These are phyloP conservation scores for Paraconiothyrium brasiliense DNA, from an alignment of 2,329 filamentous ascomycete species.

Conservation along the genomic window DNA sequence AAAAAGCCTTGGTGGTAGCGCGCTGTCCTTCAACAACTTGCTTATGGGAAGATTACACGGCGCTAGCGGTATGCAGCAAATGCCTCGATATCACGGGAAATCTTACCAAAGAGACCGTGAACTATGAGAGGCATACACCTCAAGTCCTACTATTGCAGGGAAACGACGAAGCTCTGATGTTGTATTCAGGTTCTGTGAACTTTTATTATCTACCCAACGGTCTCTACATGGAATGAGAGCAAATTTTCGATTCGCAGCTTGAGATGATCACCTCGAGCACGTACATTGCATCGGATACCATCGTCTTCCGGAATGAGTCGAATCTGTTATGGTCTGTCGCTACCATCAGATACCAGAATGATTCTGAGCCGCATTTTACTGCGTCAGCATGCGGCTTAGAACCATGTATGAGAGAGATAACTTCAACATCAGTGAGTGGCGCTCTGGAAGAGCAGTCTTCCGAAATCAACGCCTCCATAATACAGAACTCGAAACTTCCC, in stretches of 20 bases:
- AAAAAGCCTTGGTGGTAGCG: not conserved
- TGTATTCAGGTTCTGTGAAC: not conserved
- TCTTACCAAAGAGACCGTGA: not conserved
- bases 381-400: not conserved
- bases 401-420: not conserved
- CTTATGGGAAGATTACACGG: constrained; percentile 3
- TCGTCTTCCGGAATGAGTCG: not conserved
- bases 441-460: not conserved
- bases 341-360: not conserved
- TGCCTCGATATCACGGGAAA: not conserved
- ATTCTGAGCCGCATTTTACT: not conserved
- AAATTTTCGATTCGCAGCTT: not conserved
- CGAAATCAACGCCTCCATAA: not conserved
- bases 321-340: not conserved
- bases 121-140: not conserved
- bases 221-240: not conserved
- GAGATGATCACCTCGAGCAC: not conserved
- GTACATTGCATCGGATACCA: constrained; percentile 1
- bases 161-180: not conserved
- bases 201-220: constrained; percentile 1
- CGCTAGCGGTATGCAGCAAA: constrained; percentile 5
- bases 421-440: constrained; percentile 1
- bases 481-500: not conserved
- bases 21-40: constrained; percentile 8
- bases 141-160: not conserved